Conservation (phyloP, 1,284 basidiomycete species). For the Pseudozyma tsukubaensis region DNA sequence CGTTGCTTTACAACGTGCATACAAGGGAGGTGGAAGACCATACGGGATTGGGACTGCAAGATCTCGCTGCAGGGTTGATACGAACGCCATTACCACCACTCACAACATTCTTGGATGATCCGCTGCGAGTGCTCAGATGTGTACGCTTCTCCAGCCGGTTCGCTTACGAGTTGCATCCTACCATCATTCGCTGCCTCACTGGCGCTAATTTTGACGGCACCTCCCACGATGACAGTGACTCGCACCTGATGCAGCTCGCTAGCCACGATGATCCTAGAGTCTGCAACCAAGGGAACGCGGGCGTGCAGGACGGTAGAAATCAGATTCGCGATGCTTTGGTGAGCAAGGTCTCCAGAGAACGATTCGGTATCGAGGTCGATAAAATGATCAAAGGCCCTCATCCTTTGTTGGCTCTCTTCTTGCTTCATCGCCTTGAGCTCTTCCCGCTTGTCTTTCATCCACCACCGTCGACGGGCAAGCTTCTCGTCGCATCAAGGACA, state of each 20-base stretch:
- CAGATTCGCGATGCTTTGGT: constrained; percentile 71
- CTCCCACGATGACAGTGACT: constrained; percentile 10
- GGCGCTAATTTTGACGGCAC: constrained; percentile 16
- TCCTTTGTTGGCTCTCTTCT: constrained; percentile 54
- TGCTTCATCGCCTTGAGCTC: constrained; percentile 57
- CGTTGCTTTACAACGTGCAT: constrained; percentile 96
- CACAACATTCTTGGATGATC: constrained; percentile 94
- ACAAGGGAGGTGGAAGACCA: constrained; percentile 87
- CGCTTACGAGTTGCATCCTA: constrained; percentile 82
- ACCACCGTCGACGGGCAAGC: constrained; percentile 36
- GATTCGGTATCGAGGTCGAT: constrained; percentile 68
- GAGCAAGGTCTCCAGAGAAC: constrained; percentile 66
- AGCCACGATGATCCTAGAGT: constrained; percentile 41
- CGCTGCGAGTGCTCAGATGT: constrained; percentile 88
- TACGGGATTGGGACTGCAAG: constrained; percentile 82
- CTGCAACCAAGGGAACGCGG: constrained; percentile 4
- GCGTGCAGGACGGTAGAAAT: constrained; percentile 59
- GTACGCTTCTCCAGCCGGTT: constrained; percentile 92
- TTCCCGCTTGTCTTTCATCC: constrained; percentile 60
- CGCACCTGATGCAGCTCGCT: constrained; percentile 14
- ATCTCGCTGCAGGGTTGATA: constrained; percentile 82
- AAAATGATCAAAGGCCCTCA: constrained; percentile 68
- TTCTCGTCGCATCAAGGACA: constrained; percentile 2
- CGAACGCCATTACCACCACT: constrained; percentile 88
- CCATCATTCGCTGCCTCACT: constrained; percentile 71